phyloP scores from a whole-genome alignment of 1,139 yeast species.

The Yamadazyma songkhlaensis region DNA sequence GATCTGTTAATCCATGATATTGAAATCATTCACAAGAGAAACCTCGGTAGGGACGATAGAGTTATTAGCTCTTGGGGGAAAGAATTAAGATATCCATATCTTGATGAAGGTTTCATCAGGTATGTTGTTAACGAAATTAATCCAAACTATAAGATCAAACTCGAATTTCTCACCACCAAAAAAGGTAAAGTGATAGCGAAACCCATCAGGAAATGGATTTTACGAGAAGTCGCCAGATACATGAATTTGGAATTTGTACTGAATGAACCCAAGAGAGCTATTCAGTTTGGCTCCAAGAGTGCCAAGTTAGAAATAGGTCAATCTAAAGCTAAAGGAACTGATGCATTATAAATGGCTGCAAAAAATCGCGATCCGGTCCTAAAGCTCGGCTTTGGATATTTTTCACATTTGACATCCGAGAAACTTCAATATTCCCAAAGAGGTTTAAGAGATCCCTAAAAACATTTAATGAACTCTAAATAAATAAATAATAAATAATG shows the following conservation, averaged over 20 bases:
- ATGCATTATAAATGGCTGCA: constrained; percentile 18
- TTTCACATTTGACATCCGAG: too few species aligned
- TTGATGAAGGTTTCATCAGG: constrained; percentile 61
- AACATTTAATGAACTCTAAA: not conserved
- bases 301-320: constrained; percentile 87
- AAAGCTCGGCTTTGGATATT: too few species aligned
- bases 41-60: constrained; percentile 88
- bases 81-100: constrained; percentile 85
- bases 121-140: constrained; percentile 50
- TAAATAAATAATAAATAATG: constrained; percentile 7
- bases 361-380: too few species aligned
- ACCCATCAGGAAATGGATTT: constrained; percentile 54
- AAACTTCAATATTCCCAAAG: not conserved
- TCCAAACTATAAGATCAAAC: constrained; percentile 46
- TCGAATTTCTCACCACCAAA: constrained; percentile 31
- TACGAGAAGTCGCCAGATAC: constrained; percentile 58
- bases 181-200: constrained; percentile 24
- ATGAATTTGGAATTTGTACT: constrained; percentile 58
- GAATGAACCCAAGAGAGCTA: constrained; percentile 86
- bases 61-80: constrained; percentile 85
- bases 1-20: constrained; percentile 69
- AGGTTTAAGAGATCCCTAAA: not conserved
- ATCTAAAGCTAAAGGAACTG: constrained; percentile 65
- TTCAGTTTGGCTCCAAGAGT: constrained; percentile 93
- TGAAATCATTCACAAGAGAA: constrained; percentile 68